Evolutionary conservation across 2,329 filamentous ascomycete genomes (phyloP), one percentile per base, ranked within the genome.

Genomic region (Calonectria pseudoreteaudii): DNA sequence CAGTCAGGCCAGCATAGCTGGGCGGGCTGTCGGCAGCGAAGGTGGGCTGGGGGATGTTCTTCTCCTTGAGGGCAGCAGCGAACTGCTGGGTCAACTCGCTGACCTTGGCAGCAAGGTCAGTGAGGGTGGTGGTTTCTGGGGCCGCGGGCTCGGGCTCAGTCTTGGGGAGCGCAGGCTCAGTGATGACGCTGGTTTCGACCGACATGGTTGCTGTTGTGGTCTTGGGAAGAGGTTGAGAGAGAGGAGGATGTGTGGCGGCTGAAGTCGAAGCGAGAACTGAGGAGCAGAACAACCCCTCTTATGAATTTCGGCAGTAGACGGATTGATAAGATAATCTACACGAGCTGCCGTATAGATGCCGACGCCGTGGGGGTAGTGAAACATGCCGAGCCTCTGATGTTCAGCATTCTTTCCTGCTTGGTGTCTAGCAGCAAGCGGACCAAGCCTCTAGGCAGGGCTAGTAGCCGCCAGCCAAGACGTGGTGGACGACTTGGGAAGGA

Each of bases 11-110:
- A 11, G 81, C 80, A 71, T 88, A 88, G 75, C 80, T 86, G 3
- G 81, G 81, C 0, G 86, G 84, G 75, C 87, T 88, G 75, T 88
- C 84, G 3, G 84, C 84, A 13, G 83, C 84, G 28, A 89, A 85
- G 1, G 84, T 86, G 1, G 87, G 85, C 18, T 84, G 79, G 4
- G 83, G 81, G 31, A 88, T 82, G 28, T 86, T 85, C 66, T 87
- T 86, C 20, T 87, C 85, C 60, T 84, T 78, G 34, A 88, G 81
- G 69, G 82, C 85, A 36, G 82, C 82, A 14, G 85, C 85, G 58
- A 88, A 84, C 10, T 80, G 80, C 20, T 83, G 82, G 1, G 87
- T 83, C n/a, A 88, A 83, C 76, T 87, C 85, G 28, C 83, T 84
- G 71, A 88, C 84, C 80, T 86, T 85, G 65, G 85, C 85, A 14